These are phyloP conservation scores for Sungouiozyma intestinalis DNA, from an alignment of 805 yeast genomes.

Conservation along the genomic window DNA sequence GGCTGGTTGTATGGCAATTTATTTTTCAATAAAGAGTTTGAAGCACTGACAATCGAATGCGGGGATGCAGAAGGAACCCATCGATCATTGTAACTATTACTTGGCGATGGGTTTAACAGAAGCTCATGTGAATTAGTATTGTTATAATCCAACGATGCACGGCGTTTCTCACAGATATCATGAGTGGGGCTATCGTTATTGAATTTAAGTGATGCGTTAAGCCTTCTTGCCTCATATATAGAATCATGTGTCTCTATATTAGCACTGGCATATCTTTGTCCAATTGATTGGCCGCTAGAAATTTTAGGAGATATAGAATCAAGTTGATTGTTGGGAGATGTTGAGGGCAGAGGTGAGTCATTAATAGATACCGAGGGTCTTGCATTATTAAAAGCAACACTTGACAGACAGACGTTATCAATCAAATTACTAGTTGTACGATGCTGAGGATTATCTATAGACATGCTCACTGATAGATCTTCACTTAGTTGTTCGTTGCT, in stretches of 20 bases:
- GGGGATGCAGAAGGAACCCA: constrained; percentile 16
- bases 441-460: constrained; percentile 16
- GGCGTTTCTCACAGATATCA: neutral
- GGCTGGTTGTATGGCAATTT: constrained; percentile 20
- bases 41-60: constrained; percentile 20
- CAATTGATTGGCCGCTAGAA: constrained; percentile 5
- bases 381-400: neutral
- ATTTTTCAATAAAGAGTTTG: constrained; percentile 11
- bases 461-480: constrained; percentile 42
- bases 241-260: constrained; percentile 7
- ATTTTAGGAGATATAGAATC: constrained; percentile 25
- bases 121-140: constrained; percentile 4
- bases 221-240: neutral
- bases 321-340: constrained; percentile 17
- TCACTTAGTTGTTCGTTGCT: constrained; percentile 48
- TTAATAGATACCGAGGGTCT: constrained; percentile 22
- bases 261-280: neutral
- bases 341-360: constrained; percentile 28
- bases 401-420: neutral
- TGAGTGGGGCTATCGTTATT: neutral
- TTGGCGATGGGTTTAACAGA: constrained; percentile 4
- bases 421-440: neutral
- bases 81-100: neutral
- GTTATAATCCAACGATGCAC: neutral
- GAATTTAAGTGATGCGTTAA: neutral